These are phyloP conservation scores for Podaxis mareebaensis DNA, from an alignment of 768 basidiomycete species.

Conservation along the genomic window DNA sequence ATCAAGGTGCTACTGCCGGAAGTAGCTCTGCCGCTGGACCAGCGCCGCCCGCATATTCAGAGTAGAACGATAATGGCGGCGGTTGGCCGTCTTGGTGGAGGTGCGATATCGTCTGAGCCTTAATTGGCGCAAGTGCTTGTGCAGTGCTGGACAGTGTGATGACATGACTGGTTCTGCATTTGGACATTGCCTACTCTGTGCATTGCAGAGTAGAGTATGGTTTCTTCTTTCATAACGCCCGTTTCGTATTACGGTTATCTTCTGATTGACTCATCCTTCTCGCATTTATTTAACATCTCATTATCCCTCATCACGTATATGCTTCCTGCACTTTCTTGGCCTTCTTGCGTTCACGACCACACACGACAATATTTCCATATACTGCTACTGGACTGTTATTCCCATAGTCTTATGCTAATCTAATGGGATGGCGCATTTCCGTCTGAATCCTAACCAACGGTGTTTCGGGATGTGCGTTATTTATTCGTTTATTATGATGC, in stretches of 20 bases:
- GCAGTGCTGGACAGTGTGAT: background rate
- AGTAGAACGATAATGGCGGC: background rate
- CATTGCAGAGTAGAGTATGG: background rate
- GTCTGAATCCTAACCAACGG: background rate
- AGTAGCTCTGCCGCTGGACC: conserved; percentile 18
- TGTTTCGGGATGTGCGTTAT: background rate
- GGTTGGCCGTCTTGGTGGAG: background rate
- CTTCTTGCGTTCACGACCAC: conserved; percentile 3
- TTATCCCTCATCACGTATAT: background rate
- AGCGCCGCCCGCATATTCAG: conserved; percentile 29
- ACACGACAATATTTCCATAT: background rate
- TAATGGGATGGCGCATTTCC: background rate
- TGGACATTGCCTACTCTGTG: background rate
- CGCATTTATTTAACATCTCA: background rate
- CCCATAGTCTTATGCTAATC: background rate
- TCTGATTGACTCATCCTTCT: background rate
- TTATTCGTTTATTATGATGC: background rate
- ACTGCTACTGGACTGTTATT: background rate
- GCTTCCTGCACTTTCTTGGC: background rate
- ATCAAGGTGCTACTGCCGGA: conserved; percentile 23
- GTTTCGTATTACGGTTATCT: background rate
- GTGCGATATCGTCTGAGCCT: background rate
- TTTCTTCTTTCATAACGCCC: background rate
- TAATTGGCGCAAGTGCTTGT: background rate
- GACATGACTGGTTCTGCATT: background rate